Base-by-base conservation (phyloP, 805 yeast species). In the Candida silvicultrix region DNA sequence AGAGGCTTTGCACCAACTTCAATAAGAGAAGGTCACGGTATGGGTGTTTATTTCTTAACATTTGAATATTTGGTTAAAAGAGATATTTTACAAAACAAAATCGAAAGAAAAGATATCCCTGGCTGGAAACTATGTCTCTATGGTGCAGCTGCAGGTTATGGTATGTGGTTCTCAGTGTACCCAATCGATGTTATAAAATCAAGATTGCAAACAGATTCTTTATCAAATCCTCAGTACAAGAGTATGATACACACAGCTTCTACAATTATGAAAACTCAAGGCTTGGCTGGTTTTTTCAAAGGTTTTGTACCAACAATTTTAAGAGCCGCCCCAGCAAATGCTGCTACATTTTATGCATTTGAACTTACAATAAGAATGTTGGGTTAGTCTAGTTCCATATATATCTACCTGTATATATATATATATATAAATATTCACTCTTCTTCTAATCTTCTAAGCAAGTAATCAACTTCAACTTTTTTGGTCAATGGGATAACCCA, bases 261-360 rank as follows among this genome's bases (percentile, higher is more conserved):
- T 46, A 71, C 74, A 46, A 73, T 88, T 20, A 74, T 63, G 58
- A 65, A 62, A 42, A 70, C 73, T n/a, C 71, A 73, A 44, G 97
- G 98, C 23, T 47, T 80, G 22, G 72, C 72, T 51, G 96, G 96
- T 0, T 85, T 94, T 59, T 86, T 87, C 68, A 83, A 83, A 67
- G 99, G 99, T 2, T 90, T 95, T 62, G 66, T 80, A 18, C 97
- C 99, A 35, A 90, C 98, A 0, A 79, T 94, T 52, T 70, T 94
- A 52, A 84, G 99, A 68, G 98, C 99, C 42, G 96, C 96, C 3
- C 99, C 99, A 1, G 99, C 95, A 4, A 95, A 94, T 63, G 99
- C 96, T 38, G 96, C 95, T 28, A 95, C 99, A 0, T 94, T 94
- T 68, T 84, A 89, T 39, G 89, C 95, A 2, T 94, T 94, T 63